Evolutionary conservation across 1,139 yeast genomes (phyloP).

Genomic region (Pichia sp.): DNA sequence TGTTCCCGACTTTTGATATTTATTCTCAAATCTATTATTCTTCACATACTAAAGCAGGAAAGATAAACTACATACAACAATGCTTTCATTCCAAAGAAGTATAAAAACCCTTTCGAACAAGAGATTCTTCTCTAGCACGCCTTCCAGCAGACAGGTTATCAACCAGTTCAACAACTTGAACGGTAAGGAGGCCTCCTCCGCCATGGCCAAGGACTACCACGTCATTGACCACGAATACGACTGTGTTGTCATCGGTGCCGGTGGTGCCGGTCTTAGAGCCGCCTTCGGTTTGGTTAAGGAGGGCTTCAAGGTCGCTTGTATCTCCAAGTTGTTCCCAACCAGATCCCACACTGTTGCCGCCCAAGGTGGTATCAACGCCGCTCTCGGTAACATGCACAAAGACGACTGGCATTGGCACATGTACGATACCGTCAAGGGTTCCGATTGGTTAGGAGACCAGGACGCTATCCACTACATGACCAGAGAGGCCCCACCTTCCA

Average conservation of each 20-base stretch:
- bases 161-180: conserved; percentile 38
- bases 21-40: background rate
- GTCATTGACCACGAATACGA: conserved; percentile 96
- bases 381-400: conserved; percentile 93
- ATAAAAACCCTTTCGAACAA: conserved; percentile 20
- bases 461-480: conserved; percentile 99
- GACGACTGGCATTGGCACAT: conserved; percentile 99
- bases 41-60: background rate
- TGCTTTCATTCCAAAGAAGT: conserved; percentile 24
- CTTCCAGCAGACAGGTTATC: conserved; percentile 29
- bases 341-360: conserved; percentile 99
- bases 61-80: conserved; percentile 1
- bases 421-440: conserved; percentile 99
- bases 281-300: conserved; percentile 97
- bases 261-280: conserved; percentile 98
- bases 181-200: conserved; percentile 49
- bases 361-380: conserved; percentile 99
- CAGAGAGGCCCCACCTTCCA: conserved; percentile 93
- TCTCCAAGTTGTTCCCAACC: conserved; percentile 94
- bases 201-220: conserved; percentile 75
- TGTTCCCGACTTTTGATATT: background rate
- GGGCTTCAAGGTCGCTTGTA: conserved; percentile 96
- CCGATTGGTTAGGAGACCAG: conserved; percentile 99
- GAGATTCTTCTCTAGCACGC: conserved; percentile 30
- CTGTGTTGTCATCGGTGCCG: conserved; percentile 97